phyloP scores from a whole-genome alignment of 176 grass and related monocot genomes.

The Ensete ventricosum region DNA sequence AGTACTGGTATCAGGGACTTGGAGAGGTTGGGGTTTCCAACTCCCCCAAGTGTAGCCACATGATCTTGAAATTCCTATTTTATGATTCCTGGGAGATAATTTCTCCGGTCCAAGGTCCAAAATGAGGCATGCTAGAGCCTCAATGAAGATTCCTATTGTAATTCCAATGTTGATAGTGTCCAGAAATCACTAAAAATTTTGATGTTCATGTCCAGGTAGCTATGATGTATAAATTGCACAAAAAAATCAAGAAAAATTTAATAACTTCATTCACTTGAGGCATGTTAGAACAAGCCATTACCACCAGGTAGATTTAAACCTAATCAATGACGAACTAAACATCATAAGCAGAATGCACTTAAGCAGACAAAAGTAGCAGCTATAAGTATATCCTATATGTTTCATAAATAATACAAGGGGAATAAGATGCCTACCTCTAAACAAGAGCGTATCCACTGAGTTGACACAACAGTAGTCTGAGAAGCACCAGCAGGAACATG shows the following conservation, averaged over 20 bases:
- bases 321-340: too few species aligned
- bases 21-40: neutral
- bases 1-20: neutral
- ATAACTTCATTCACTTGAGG: neutral
- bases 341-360: too few species aligned
- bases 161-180: neutral
- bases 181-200: neutral
- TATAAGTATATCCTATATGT: too few species aligned
- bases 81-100: neutral
- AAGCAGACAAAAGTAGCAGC: too few species aligned
- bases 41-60: neutral
- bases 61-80: neutral
- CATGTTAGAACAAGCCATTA: neutral
- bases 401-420: neutral
- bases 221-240: neutral
- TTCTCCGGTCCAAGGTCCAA: neutral
- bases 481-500: conserved; percentile 25
- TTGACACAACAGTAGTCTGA: conserved; percentile 59
- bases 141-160: too few species aligned
- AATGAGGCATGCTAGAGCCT: too few species aligned
- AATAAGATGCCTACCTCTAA: conserved; percentile 46
- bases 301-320: too few species aligned
- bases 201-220: neutral
- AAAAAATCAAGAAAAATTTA: neutral
- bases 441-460: conserved; percentile 87